Evolutionary conservation across 805 yeast species (phyloP).

Genomic region (Teunomyces aglyptinius): DNA sequence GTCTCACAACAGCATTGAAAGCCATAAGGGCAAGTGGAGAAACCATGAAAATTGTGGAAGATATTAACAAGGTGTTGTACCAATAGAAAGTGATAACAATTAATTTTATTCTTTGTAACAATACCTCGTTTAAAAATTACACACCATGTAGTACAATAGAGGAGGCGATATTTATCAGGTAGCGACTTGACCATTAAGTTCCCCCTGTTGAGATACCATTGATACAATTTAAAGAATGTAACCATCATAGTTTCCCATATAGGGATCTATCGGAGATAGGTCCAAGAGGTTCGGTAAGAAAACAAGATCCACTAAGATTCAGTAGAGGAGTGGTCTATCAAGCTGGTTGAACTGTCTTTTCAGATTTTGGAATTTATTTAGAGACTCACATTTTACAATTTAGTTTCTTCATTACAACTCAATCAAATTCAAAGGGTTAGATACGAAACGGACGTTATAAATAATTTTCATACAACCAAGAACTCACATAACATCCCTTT

Average conservation of each 20-base stretch:
- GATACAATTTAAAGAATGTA: neutral
- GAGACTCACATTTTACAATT: neutral
- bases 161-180: no score
- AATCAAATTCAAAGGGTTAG: neutral
- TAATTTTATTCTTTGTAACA: no score
- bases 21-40: conserved; percentile 5
- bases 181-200: neutral
- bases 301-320: neutral
- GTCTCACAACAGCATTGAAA: neutral
- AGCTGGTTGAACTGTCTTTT: no score
- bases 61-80: conserved; percentile 13
- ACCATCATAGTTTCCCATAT: neutral
- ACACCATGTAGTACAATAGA: no score
- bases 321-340: no score
- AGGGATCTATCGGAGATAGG: neutral
- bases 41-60: conserved; percentile 13
- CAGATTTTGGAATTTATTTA: neutral
- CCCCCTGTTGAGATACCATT: neutral
- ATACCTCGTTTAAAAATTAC: no score
- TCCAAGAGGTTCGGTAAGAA: neutral
- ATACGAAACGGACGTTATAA: no score
- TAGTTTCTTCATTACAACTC: neutral
- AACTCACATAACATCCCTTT: neutral
- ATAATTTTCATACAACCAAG: no score
- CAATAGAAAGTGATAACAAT: neutral